Conservation (phyloP, 2,329 filamentous ascomycete genomes). For the Microsporum ferrugineum region DNA sequence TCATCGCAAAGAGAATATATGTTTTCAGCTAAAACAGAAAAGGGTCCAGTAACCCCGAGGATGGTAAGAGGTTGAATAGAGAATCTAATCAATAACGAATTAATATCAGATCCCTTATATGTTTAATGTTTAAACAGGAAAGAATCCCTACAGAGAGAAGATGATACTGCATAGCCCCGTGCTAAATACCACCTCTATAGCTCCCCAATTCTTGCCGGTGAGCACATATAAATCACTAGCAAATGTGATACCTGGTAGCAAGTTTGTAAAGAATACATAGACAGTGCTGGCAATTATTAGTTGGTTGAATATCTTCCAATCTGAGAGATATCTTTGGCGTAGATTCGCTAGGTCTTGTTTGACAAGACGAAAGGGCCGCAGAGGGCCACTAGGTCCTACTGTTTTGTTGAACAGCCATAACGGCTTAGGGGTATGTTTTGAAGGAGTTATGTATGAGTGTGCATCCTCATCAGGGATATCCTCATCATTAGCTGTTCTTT, state of each 20-base stretch:
- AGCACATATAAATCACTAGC: slow-evolving; percentile 52
- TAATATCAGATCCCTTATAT: background rate
- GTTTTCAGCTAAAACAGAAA: slow-evolving; percentile 42
- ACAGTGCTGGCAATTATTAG: slow-evolving; percentile 52
- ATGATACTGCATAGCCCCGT: slow-evolving; percentile 53
- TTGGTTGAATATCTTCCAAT: slow-evolving; percentile 52
- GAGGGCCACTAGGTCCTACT: slow-evolving; percentile 30
- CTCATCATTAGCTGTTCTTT: background rate
- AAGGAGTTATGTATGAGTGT: slow-evolving; percentile 29
- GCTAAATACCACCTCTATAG: slow-evolving; percentile 56
- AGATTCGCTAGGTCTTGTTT: slow-evolving; percentile 41
- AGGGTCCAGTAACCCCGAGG: slow-evolving; percentile 54
- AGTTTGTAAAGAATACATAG: slow-evolving; percentile 57
- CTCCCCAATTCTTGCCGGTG: slow-evolving; percentile 53
- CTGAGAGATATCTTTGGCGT: slow-evolving; percentile 39
- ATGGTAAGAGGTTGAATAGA: slow-evolving; percentile 52
- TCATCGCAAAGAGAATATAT: slow-evolving; percentile 49
- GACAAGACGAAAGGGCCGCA: slow-evolving; percentile 44
- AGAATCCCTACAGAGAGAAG: slow-evolving; percentile 43
- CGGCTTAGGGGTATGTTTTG: slow-evolving; percentile 25
- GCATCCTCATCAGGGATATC: slow-evolving; percentile 18
- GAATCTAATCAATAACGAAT: slow-evolving; percentile 25
- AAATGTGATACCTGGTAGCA: slow-evolving; percentile 56
- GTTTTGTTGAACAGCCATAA: background rate
- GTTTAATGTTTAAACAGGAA: background rate